phyloP scores from a whole-genome alignment of 805 yeast genomes.

The Kuraishia hungarica region DNA sequence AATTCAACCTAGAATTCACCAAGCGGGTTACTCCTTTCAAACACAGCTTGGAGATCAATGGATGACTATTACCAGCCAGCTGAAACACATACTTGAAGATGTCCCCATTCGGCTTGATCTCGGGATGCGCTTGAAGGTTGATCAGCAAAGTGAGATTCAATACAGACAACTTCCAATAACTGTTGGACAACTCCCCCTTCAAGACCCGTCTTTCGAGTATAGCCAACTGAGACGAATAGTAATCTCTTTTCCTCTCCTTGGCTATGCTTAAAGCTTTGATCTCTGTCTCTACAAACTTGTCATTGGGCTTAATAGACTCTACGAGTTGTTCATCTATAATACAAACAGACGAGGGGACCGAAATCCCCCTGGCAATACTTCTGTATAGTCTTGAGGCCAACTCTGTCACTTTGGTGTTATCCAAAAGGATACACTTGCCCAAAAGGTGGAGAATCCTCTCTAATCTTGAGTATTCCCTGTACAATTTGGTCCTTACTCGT shows the following conservation, averaged over 20 bases:
- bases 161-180: constrained; percentile 51
- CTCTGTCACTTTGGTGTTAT: constrained; percentile 44
- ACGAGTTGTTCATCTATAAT: constrained; percentile 35
- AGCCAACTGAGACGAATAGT: constrained; percentile 30
- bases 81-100: constrained; percentile 35
- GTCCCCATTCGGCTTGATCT: constrained; percentile 31
- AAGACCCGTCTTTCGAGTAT: constrained; percentile 32
- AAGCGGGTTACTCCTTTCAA: constrained; percentile 51
- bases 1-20: constrained; percentile 32
- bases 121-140: constrained; percentile 45
- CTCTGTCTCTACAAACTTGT: constrained; percentile 45
- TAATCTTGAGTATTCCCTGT: constrained; percentile 47
- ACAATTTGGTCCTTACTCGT: constrained; percentile 48
- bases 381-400: constrained; percentile 45
- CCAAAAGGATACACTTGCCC: constrained; percentile 45
- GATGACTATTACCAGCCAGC: constrained; percentile 55
- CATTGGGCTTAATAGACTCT: constrained; percentile 53
- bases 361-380: constrained; percentile 28
- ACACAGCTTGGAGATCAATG: constrained; percentile 51
- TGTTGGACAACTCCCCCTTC: constrained; percentile 15
- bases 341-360: constrained; percentile 45
- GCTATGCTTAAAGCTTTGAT: constrained; percentile 54
- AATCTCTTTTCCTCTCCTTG: constrained; percentile 45
- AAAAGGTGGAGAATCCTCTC: constrained; percentile 38
- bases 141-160: constrained; percentile 42